Evolutionary conservation across 768 basidiomycete species (phyloP), one percentile per base, ranked within the genome.

Genomic region (Boletus rufocinnamomeus): DNA sequence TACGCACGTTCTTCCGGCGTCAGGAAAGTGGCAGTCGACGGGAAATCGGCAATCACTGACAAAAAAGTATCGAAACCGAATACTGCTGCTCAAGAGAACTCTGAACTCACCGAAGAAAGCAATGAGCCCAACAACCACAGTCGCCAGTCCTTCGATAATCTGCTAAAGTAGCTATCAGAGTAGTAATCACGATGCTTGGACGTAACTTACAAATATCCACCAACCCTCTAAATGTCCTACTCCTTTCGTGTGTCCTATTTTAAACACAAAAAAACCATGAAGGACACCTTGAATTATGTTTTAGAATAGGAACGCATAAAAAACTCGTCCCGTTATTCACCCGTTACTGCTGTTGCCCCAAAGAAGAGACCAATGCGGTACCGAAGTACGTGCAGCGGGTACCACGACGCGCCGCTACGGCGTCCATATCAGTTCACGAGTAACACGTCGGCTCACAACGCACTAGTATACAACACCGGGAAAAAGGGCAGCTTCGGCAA

Each of bases 401-500:
- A 90, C 87, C 87, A 88, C 27, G 86, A 71, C 3, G 84, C 84
- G 28, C 88, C 72, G 62, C 84, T 86, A 28, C 27, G 19, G 44
- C 9, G 3, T 23, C 30, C 23, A 6, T 4, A 14, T 67, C 14
- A 59, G 57, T 5, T 27, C 10, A 19, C 16, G 19, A 28, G 27
- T 11, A 3, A 32, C 6, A 21, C 11, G n/a, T n/a, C 8, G 6
- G n/a, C 19, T 9, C 23, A 21, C 46, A 32, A 69, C 80, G 45
- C 56, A 88, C 87, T 87, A 90, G 74, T 88, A 91, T 0, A 82
- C 80, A 13, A 89, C 85, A 27, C 88, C 88, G 13, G 88, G 88
- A 70, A 87, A 90, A 11, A 89, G 67, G 4, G 89, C 88, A 6
- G 87, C 84, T 71, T 91, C 89, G 0, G 86, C 81, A 3, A 86